Percentiles rank a stretch among this genome's conserved stretches.
These are phyloP conservation scores for Chaetomium tenue DNA, from an alignment of 495 filamentous ascomycete species.

Conservation along the genomic window DNA sequence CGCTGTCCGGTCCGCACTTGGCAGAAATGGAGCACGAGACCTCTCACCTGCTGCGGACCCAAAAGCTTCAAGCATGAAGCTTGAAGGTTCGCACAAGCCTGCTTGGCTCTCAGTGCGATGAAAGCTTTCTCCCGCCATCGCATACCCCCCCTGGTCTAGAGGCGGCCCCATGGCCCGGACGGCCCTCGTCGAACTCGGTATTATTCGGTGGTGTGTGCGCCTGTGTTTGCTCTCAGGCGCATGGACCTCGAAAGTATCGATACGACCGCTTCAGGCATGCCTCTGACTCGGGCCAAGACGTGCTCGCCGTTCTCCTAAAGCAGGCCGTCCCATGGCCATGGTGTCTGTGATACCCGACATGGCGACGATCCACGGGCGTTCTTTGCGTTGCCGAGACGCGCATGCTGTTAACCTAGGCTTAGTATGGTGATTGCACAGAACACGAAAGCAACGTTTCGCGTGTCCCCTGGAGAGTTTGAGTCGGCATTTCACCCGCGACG, in stretches of 20 bases:
- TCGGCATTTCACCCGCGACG: neutral
- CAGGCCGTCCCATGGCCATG: neutral
- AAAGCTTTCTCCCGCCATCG: neutral
- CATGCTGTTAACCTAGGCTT: neutral
- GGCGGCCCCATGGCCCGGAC: neutral
- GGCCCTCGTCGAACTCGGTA: neutral
- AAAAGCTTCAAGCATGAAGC: neutral
- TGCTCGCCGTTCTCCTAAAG: neutral
- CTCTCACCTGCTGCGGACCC: neutral
- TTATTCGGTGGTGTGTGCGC: neutral
- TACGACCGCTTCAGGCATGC: neutral
- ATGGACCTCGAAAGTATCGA: neutral
- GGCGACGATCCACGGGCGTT: neutral
- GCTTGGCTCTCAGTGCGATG: neutral
- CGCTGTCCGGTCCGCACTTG: neutral
- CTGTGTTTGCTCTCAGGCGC: neutral
- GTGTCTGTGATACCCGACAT: neutral
- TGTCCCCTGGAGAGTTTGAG: neutral
- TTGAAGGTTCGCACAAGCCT: neutral
- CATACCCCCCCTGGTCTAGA: neutral
- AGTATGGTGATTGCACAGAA: neutral
- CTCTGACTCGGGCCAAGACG: neutral
- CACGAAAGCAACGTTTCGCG: neutral
- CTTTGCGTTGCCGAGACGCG: neutral
- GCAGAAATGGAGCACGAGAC: constrained; percentile 12